phyloP scores from a whole-genome alignment of 176 grass and related monocot genomes.

The Carex littledalei region DNA sequence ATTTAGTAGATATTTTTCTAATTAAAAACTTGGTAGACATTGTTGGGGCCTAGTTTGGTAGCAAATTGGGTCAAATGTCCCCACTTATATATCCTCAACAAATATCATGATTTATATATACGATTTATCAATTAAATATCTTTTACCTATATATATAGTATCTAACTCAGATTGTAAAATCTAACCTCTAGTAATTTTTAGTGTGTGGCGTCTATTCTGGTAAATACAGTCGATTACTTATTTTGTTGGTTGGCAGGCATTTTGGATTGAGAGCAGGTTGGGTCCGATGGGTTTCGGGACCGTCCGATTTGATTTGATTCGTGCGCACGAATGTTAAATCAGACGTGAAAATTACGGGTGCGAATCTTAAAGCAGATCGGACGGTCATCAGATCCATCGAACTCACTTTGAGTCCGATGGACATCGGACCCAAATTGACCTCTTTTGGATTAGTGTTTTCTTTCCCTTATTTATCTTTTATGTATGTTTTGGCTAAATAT shows the following conservation, averaged over 20 bases:
- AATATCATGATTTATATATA: background rate
- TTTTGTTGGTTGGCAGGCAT: background rate
- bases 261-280: background rate
- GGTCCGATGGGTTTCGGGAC: too few species aligned
- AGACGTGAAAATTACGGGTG: too few species aligned
- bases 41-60: background rate
- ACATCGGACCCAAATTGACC: too few species aligned
- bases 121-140: background rate
- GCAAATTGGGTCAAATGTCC: background rate
- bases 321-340: too few species aligned
- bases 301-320: too few species aligned
- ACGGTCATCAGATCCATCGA: too few species aligned
- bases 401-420: too few species aligned
- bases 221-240: background rate
- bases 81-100: background rate
- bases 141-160: too few species aligned
- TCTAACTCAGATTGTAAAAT: too few species aligned
- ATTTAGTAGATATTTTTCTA: background rate
- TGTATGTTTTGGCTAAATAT: background rate
- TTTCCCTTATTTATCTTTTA: background rate
- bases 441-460: background rate
- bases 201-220: too few species aligned
- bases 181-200: too few species aligned
- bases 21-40: background rate
- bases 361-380: too few species aligned